Base-by-base conservation (phyloP, 1,284 basidiomycete species). In the Rhodotorula sp. region DNA sequence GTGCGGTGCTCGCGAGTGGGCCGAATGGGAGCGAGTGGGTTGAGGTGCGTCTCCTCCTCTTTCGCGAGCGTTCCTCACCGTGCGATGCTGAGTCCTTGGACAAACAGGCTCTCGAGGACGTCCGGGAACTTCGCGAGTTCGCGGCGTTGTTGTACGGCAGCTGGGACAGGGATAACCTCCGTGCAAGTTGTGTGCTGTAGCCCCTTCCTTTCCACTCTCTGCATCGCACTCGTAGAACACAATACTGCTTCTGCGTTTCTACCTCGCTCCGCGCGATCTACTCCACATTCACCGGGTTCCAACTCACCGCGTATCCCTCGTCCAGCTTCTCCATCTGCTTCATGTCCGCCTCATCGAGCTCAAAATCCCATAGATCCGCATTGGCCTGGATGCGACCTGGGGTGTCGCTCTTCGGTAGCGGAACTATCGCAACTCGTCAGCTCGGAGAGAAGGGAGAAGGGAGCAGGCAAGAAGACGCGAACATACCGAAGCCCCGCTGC, bases 381-480 rank as follows among this genome's bases (percentile, higher is more conserved):
- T 94, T 94, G 26, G 86, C 86, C 51, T 81, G 80, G 73, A 92
- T 92, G 51, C 90, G 84, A 13, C 80, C 78, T 0, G 87, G 83
- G 0, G 84, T 88, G n/a, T 84, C 85, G 47, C 88, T 89, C 80
- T 92, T 92, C 7, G 90, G 89, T 30, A 92, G 83, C 0, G 89
- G 88, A 0, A 89, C 83, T 62, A 34, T 22, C 20, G 4, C 40
- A 37, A 24, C 22, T 24, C 31, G 20, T 55, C 54, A 24, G 30
- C 31, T 8, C 31, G 37, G 37, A 52, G 11, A 6, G 51, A 18
- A 15, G 47, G 31, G 46, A 18, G 44, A 37, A 48, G 26, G 57
- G 40, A 54, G 65, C 30, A 1, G 58, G 63, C 58, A 75, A 62
- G 22, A 22, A 24, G 34, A 4, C 13, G 37, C 52, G 46, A 44